These are phyloP conservation scores for Picochlorum sp. DNA, from an alignment of 139 green algal species.

Conservation along the genomic window DNA sequence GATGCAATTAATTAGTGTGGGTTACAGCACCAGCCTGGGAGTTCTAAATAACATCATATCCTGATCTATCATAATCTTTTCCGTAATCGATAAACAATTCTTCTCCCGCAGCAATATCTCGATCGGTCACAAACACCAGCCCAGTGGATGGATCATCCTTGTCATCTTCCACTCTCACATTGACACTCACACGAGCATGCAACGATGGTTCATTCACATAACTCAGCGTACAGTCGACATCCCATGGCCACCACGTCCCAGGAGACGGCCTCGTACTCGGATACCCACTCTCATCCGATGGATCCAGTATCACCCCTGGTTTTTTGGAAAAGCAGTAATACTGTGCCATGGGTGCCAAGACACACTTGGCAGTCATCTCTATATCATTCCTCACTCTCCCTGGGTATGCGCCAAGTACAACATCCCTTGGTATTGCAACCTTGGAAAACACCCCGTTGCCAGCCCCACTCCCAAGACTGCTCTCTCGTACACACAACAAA, in stretches of 20 bases:
- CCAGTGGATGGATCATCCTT: conserved; percentile 5
- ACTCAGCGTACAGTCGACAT: conserved; percentile 25
- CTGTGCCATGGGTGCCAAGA: conserved; percentile 14
- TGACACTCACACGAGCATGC: conserved; percentile 15
- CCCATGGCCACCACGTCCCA: conserved; percentile 35
- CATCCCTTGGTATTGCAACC: conserved; percentile 24
- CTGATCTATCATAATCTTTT: conserved; percentile 28
- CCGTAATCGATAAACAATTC: conserved; percentile 57
- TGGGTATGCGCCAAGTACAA: conserved; percentile 45
- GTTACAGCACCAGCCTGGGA: no score
- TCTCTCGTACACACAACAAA: conserved; percentile 19
- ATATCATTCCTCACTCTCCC: conserved; percentile 25
- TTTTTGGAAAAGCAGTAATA: conserved; percentile 34
- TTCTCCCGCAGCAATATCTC: background rate
- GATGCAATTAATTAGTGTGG: no score
- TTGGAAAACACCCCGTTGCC: conserved; percentile 39
- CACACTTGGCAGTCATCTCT: conserved; percentile 38
- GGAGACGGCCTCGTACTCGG: conserved; percentile 24
- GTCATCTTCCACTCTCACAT: conserved; percentile 39
- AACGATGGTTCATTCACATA: conserved; percentile 46
- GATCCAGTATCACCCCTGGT: conserved; percentile 30
- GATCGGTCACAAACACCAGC: conserved; percentile 2
- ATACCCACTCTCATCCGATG: conserved; percentile 33
- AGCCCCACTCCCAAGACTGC: conserved; percentile 21
- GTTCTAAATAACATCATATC: conserved; percentile 17